Evolutionary conservation across 2,329 filamentous ascomycete species (phyloP).

Genomic region (Colletotrichum falcatum): DNA sequence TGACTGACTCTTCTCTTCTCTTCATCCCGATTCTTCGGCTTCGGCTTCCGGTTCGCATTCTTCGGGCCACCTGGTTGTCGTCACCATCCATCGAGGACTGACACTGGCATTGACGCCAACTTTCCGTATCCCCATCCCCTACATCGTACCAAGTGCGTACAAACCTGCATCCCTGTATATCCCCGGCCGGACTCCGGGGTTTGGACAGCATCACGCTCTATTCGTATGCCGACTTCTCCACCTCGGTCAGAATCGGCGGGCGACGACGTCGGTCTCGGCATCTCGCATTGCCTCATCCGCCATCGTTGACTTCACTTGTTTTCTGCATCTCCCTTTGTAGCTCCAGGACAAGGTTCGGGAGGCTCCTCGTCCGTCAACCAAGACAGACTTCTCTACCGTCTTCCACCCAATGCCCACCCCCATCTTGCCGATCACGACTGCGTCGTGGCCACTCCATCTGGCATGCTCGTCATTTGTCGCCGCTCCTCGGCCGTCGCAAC

Average conservation of each 20-base stretch:
- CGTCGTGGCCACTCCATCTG: constrained; percentile 15
- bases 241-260: background rate
- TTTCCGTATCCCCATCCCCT: too few relatives aligned
- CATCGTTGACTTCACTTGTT: constrained; percentile 1
- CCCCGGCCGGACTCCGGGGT: background rate
- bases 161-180: background rate
- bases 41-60: background rate
- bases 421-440: constrained; percentile 13
- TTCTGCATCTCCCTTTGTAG: constrained; percentile 9
- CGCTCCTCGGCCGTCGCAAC: constrained; percentile 14
- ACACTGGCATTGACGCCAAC: background rate
- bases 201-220: background rate
- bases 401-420: background rate
- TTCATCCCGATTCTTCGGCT: background rate
- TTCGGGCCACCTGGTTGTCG: background rate
- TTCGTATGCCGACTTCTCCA: background rate
- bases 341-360: constrained; percentile 24
- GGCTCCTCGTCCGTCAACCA: constrained; percentile 12
- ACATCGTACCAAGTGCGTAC: too few relatives aligned
- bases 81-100: background rate
- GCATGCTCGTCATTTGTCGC: constrained; percentile 17
- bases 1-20: background rate
- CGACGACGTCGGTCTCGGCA: background rate
- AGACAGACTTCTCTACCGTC: constrained; percentile 16
- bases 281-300: background rate